Evolutionary conservation across 2,329 filamentous ascomycete species (phyloP), one percentile per base, ranked within the genome.

Genomic region (Ophiocordyceps sinensis): DNA sequence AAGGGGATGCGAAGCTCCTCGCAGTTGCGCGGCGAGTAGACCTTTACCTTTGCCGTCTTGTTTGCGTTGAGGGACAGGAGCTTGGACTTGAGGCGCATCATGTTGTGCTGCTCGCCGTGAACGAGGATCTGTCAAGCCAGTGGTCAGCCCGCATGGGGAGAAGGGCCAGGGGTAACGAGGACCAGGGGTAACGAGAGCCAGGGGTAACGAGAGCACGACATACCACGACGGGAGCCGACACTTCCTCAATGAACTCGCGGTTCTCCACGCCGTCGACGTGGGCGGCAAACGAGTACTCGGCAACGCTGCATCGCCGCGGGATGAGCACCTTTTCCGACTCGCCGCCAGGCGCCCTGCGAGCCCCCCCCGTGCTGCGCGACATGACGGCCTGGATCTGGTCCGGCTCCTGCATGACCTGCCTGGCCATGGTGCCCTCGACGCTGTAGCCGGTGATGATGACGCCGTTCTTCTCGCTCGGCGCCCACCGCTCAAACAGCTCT

Each of bases 391-490:
- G 87, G 43, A 98, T 96, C 53, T 87, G 81, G 45, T 95, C 88
- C 0, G 91, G 91, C 57, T 96, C 91, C 49, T 89, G 85, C 64
- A 96, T 82, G 47, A 98, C 85, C 52, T 91, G 79, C 61, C 94
- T 89, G 4, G 87, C 91, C 89, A 98, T 96, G 1, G 91, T 98
- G 6, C 91, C 91, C 62, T 98, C 91, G 8, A 98, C 89, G 45
- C 87, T 95, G 65, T 98, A 98, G 57, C 91, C 91, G 0, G 91
- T 98, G 60, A 98, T 94, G 51, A 98, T 84, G 36, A 98, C 86
- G n/a, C 89, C 91, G 55, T 98, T 98, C 60, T 91, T 88, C 47
- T 91, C 83, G 61, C 85, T 94, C 0, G 91, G 91, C 1, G 89
- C 89, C 91, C 91, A 98, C 52, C 89, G 70, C 65, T 98, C 91